These are phyloP conservation scores for Phellopilus nigrolimitatus DNA, from an alignment of 1,284 basidiomycete genomes.

Conservation along the genomic window DNA sequence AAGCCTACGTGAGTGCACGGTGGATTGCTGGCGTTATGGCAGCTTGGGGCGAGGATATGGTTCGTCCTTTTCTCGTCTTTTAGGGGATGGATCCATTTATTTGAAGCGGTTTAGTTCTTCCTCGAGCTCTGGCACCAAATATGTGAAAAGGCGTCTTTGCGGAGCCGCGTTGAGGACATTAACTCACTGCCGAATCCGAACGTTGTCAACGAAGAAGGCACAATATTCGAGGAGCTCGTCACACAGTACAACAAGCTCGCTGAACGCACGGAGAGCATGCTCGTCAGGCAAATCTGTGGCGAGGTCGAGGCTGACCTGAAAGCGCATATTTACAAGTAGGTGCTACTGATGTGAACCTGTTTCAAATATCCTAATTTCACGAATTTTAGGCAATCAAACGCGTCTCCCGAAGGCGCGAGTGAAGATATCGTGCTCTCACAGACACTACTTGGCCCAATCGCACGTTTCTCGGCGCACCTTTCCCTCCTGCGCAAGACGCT, in stretches of 20 bases:
- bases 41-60: constrained; percentile 82
- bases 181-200: constrained; percentile 45
- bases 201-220: constrained; percentile 43
- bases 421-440: constrained; percentile 52
- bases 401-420: background rate
- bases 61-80: constrained; percentile 35
- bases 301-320: constrained; percentile 77
- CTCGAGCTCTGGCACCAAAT: constrained; percentile 83
- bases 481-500: constrained; percentile 56
- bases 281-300: constrained; percentile 71
- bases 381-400: constrained; percentile 25
- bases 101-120: constrained; percentile 62
- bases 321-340: constrained; percentile 51
- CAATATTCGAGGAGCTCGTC: constrained; percentile 75
- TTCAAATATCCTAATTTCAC: constrained; percentile 3
- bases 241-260: constrained; percentile 57
- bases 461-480: constrained; percentile 70
- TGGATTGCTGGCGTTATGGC: constrained; percentile 67
- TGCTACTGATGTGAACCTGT: constrained; percentile 25
- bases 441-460: constrained; percentile 65
- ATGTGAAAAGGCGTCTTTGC: constrained; percentile 49
- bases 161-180: constrained; percentile 43
- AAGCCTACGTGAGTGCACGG: constrained; percentile 75
- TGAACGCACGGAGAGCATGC: constrained; percentile 77
- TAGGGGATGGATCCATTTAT: background rate